These are phyloP conservation scores for Spathaspora sp. DNA, from an alignment of 805 yeast species.

Conservation along the genomic window DNA sequence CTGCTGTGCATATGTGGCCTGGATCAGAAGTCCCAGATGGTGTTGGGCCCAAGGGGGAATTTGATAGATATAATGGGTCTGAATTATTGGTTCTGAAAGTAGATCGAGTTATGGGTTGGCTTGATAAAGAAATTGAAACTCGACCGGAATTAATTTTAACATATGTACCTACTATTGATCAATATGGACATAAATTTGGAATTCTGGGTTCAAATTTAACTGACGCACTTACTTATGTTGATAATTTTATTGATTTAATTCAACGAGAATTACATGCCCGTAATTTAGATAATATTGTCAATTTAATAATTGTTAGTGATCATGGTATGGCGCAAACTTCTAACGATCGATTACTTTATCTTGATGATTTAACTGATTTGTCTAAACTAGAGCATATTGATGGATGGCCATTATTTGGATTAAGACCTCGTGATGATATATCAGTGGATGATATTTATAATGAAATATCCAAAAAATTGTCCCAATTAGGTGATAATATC, in stretches of 20 bases:
- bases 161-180: constrained; percentile 79
- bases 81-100: constrained; percentile 58
- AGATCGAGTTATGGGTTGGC: constrained; percentile 58
- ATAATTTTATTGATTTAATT: constrained; percentile 53
- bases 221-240: constrained; percentile 59
- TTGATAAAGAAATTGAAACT: constrained; percentile 47
- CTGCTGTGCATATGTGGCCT: constrained; percentile 96
- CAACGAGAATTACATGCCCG: constrained; percentile 47
- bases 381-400: constrained; percentile 57
- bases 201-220: constrained; percentile 57
- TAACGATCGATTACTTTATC: constrained; percentile 58
- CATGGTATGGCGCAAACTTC: constrained; percentile 94
- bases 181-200: constrained; percentile 73
- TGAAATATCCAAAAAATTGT: constrained; percentile 34
- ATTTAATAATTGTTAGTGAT: constrained; percentile 77
- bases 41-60: constrained; percentile 46
- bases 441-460: constrained; percentile 43
- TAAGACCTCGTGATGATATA: constrained; percentile 47
- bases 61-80: constrained; percentile 61
- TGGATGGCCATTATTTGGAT: constrained; percentile 86
- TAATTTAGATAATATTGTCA: constrained; percentile 62
- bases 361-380: constrained; percentile 68
- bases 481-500: constrained; percentile 13
- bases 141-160: constrained; percentile 77
- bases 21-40: constrained; percentile 74